Percentiles rank a stretch among this genome's conserved stretches.
These are phyloP conservation scores for Wickerhamomyces mucosus DNA, from an alignment of 805 yeast genomes.

Conservation along the genomic window DNA sequence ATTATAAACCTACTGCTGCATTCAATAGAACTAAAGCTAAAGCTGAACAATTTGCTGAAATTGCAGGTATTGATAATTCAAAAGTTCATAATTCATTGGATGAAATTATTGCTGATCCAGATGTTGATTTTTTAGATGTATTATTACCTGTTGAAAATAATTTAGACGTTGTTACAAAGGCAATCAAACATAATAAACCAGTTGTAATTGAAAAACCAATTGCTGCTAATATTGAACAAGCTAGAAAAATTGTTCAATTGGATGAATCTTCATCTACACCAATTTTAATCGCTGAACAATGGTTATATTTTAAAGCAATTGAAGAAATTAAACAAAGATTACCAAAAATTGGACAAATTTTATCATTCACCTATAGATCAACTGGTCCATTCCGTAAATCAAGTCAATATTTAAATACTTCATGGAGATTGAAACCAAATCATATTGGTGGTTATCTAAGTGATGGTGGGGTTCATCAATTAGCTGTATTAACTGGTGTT, in stretches of 20 bases:
- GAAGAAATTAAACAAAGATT: slow-evolving; percentile 44
- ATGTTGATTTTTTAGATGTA: slow-evolving; percentile 73
- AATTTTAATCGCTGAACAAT: slow-evolving; percentile 76
- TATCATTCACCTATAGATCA: slow-evolving; percentile 61
- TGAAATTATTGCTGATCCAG: slow-evolving; percentile 48
- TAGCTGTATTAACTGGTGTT: slow-evolving; percentile 76
- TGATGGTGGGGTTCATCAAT: slow-evolving; percentile 96
- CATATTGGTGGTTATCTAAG: slow-evolving; percentile 89
- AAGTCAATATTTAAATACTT: slow-evolving; percentile 56
- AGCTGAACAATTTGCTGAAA: slow-evolving; percentile 69
- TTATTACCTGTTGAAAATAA: slow-evolving; percentile 84
- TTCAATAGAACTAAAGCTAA: slow-evolving; percentile 78
- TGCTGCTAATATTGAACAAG: slow-evolving; percentile 78
- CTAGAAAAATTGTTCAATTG: slow-evolving; percentile 65
- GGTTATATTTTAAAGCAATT: slow-evolving; percentile 65
- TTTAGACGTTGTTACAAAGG: slow-evolving; percentile 55
- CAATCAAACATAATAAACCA: slow-evolving; percentile 69
- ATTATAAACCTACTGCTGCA: slow-evolving; percentile 55
- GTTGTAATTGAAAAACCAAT: slow-evolving; percentile 84
- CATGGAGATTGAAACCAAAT: slow-evolving; percentile 89
- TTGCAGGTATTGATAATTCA: slow-evolving; percentile 39
- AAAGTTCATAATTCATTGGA: slow-evolving; percentile 24
- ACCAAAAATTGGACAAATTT: slow-evolving; percentile 60
- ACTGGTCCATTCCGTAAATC: slow-evolving; percentile 61
- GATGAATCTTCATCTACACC: slow-evolving; percentile 55